Evolutionary conservation across 1,284 basidiomycete species (phyloP), one percentile per base, ranked within the genome.

Genomic region (Naganishia albida): DNA sequence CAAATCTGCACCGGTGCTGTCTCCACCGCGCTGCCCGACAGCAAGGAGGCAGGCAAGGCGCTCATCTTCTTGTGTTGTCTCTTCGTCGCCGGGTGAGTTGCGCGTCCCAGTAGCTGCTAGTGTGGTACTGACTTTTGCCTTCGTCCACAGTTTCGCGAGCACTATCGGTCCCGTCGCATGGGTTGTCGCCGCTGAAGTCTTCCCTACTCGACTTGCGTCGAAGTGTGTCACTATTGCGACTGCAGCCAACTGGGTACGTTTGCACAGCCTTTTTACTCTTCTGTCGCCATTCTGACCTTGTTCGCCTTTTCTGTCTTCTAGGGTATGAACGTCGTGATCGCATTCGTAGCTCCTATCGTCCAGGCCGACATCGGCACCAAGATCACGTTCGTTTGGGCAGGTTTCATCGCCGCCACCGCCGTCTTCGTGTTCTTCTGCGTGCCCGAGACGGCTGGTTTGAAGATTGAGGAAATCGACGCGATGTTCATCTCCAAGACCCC

Each of bases 11-110:
- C 78, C 26, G 79, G 82, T 43, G 72, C 81, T 68, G 65, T 66
- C n/a, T 66, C 65, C 15, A 71, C 72, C 30, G 70, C 71, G 28
- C 59, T 69, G 26, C 69, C 66, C 16, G 55, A 70, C 30, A 56
- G 39, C 63, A 70, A 75, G 67, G 50, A 65, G 40, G 79, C 78
- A 28, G 81, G 81, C 65, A 77, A 82, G 70, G 74, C 79, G 20
- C 73, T 81, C 62, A 80, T 83, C 70, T 80, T 80, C 42, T 81
- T 82, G 71, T 78, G 77, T 46, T 81, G 80, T 73, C 68, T 82
- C 70, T 82, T 82, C 74, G 75, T 83, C 67, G 80, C 79, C 28
- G 76, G 56, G 53, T 55, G 26, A 55, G 74, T 28, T 48, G 12
- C 30, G 4, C 20, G 18, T 30, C 4, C 30, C 20, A 16, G 39